Evolutionary conservation across 202 grass and related monocot species (phyloP).

Genomic region (Setaria viridis): DNA sequence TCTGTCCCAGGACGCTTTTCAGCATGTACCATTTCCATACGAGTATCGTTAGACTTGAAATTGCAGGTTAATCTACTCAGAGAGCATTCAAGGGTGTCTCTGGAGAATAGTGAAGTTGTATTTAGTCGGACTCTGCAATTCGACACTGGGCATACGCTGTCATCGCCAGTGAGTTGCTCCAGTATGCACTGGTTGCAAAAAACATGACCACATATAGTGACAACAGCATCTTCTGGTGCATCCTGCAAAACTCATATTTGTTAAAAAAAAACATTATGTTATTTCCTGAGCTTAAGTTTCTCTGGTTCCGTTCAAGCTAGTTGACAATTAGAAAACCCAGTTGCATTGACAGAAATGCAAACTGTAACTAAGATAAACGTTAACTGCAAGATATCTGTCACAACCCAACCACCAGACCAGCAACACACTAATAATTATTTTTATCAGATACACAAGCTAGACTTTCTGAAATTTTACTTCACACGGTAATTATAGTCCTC

Average conservation of each 20-base stretch:
- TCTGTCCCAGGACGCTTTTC: slow-evolving; percentile 54
- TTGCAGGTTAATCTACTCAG: slow-evolving; percentile 56
- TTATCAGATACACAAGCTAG: background rate
- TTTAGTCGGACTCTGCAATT: slow-evolving; percentile 72
- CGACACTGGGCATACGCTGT: slow-evolving; percentile 72
- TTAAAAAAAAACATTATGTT: background rate
- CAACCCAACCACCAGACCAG: background rate
- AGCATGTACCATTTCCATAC: slow-evolving; percentile 51
- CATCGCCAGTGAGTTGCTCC: slow-evolving; percentile 90
- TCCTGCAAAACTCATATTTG: slow-evolving; percentile 60
- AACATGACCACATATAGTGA: slow-evolving; percentile 88
- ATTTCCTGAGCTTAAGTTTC: background rate
- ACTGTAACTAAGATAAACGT: background rate
- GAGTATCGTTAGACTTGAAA: slow-evolving; percentile 47
- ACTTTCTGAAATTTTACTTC: background rate
- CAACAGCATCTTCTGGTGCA: slow-evolving; percentile 94
- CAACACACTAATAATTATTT: slow-evolving; percentile 1
- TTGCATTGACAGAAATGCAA: slow-evolving; percentile 5
- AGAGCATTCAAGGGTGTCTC: slow-evolving; percentile 77
- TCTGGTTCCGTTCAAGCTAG: background rate
- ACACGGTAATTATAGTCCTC: background rate
- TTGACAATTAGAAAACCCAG: background rate
- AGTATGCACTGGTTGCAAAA: slow-evolving; percentile 97
- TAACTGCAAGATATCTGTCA: background rate
- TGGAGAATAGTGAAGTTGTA: slow-evolving; percentile 79